These are phyloP conservation scores for Cudoniella acicularis DNA, from an alignment of 495 filamentous ascomycete genomes.

Conservation along the genomic window DNA sequence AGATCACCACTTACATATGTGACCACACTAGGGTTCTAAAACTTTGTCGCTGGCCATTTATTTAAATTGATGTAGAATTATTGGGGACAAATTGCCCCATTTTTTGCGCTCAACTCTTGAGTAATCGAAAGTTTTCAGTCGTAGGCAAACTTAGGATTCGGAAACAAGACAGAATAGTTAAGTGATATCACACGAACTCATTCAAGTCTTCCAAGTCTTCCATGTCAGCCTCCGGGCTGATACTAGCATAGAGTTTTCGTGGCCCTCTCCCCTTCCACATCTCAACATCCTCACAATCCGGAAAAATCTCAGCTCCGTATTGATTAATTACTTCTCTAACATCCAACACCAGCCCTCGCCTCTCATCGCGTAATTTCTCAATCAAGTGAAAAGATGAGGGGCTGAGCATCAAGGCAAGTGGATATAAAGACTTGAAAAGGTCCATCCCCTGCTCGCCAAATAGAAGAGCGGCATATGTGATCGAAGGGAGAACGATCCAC, in stretches of 20 bases:
- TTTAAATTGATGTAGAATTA: too few species aligned
- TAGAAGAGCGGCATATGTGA: constrained; percentile 17
- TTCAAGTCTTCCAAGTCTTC: constrained; percentile 2
- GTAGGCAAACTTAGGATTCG: too few species aligned
- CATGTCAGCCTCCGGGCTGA: constrained; percentile 7
- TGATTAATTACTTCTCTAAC: constrained; percentile 14
- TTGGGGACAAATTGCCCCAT: too few species aligned
- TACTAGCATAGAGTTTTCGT: constrained; percentile 2
- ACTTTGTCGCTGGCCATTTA: too few species aligned
- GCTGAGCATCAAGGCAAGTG: constrained; percentile 6
- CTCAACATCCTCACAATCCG: constrained; percentile 14
- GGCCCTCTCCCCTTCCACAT: constrained; percentile 11
- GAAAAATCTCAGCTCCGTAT: constrained; percentile 15
- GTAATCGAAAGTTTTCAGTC: too few species aligned
- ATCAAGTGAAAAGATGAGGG: constrained; percentile 8
- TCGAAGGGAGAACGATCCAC: constrained; percentile 5
- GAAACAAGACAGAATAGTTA: too few species aligned
- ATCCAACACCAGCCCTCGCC: not conserved
- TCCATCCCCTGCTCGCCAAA: constrained; percentile 20
- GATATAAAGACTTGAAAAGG: constrained; percentile 15
- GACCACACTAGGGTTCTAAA: too few species aligned
- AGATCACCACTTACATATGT: too few species aligned
- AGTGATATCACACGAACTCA: constrained; percentile 4
- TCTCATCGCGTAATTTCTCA: constrained; percentile 5
- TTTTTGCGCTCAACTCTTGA: too few species aligned